Evolutionary conservation across 495 filamentous ascomycete genomes (phyloP).

Genomic region (Podospora sp.): DNA sequence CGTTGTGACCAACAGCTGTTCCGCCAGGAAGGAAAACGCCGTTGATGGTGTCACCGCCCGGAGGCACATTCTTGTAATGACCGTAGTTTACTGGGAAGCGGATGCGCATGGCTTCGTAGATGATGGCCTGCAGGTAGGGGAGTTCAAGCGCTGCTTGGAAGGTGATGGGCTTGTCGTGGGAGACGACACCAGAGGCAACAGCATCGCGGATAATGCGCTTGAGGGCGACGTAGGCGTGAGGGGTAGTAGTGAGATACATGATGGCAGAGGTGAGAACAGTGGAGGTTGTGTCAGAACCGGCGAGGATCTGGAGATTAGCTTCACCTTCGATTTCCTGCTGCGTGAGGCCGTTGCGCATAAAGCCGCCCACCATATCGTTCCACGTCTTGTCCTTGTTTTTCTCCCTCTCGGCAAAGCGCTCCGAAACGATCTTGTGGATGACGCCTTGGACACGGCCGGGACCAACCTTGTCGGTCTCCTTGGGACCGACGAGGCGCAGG

Average conservation of each 20-base stretch:
- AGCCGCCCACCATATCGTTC: slow-evolving; percentile 29
- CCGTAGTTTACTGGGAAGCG: slow-evolving; percentile 10
- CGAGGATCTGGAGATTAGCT: slow-evolving; percentile 51
- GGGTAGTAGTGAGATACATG: slow-evolving; percentile 51
- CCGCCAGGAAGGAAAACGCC: neutral
- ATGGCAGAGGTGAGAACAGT: slow-evolving; percentile 58
- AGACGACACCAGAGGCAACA: neutral
- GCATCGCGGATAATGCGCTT: neutral
- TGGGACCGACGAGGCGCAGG: slow-evolving; percentile 1
- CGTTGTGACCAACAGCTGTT: neutral
- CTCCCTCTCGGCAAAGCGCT: neutral
- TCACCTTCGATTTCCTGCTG: slow-evolving; percentile 39
- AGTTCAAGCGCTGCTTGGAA: neutral
- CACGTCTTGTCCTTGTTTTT: neutral
- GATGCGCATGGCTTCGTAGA: neutral
- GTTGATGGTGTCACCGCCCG: neutral
- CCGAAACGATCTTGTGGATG: slow-evolving; percentile 8
- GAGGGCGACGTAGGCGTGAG: neutral
- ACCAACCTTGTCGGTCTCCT: slow-evolving; percentile 14
- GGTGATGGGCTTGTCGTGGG: neutral
- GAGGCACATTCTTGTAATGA: slow-evolving; percentile 2
- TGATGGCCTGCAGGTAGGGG: slow-evolving; percentile 7
- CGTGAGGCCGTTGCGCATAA: slow-evolving; percentile 34
- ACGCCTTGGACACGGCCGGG: slow-evolving; percentile 12
- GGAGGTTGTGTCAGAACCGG: slow-evolving; percentile 65